Percentiles rank a stretch among this genome's conserved stretches.
These are phyloP conservation scores for Naumovozyma baii DNA, from an alignment of 805 yeast species.

Conservation along the genomic window DNA sequence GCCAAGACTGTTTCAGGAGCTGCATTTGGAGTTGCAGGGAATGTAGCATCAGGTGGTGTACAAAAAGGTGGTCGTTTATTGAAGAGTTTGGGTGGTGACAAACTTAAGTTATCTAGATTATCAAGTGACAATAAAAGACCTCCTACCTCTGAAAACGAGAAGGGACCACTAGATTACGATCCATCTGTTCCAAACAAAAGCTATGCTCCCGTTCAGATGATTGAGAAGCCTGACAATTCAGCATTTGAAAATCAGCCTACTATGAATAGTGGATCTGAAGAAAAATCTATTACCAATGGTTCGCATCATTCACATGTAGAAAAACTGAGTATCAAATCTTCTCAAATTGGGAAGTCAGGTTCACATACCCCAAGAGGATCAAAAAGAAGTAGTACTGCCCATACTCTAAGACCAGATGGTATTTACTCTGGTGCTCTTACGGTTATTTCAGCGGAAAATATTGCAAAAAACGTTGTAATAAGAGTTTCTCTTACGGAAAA, in stretches of 20 bases:
- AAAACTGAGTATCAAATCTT: constrained; percentile 14
- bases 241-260: background rate
- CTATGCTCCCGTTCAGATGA: constrained; percentile 17
- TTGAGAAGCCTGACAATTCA: constrained; percentile 3
- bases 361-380: constrained; percentile 3
- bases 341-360: background rate
- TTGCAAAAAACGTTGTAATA: constrained; percentile 39
- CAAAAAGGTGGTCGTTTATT: constrained; percentile 38
- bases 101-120: constrained; percentile 7
- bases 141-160: background rate
- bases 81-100: constrained; percentile 29
- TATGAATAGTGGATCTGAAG: background rate
- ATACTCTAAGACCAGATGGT: constrained; percentile 27
- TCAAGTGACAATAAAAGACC: constrained; percentile 5
- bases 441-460: constrained; percentile 39
- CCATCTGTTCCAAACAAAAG: constrained; percentile 24
- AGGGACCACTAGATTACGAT: constrained; percentile 14
- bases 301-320: constrained; percentile 2
- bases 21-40: constrained; percentile 33
- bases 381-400: constrained; percentile 19
- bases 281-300: background rate
- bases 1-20: constrained; percentile 32
- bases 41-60: constrained; percentile 37
- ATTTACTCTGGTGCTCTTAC: constrained; percentile 44
- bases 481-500: constrained; percentile 42